Evolutionary conservation across 2,329 filamentous ascomycete species (phyloP), one percentile per base, ranked within the genome.

Genomic region (Colletotrichum sansevieriae): DNA sequence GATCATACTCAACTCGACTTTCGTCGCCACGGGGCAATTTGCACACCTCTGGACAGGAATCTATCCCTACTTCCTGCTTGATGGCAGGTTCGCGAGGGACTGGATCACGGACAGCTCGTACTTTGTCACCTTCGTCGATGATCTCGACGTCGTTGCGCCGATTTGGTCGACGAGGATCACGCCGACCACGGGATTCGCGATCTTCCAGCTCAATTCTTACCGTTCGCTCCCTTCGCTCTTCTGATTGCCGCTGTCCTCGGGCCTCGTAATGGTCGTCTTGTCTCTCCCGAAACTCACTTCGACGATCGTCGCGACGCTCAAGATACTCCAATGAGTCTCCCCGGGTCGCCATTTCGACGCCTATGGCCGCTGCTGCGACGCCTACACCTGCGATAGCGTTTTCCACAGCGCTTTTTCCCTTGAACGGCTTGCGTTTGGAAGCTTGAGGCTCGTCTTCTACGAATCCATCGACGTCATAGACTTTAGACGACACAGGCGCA

Each of bases 401-500:
- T 72, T 81, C 79, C n/a, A 79, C 79, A 61, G 84, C 76, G 29
- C 76, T 78, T 70, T 77, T 81, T 10, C 79, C 78, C 43, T 81
- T 77, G n/a, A 81, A 77, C 37, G 75, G 73, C 41, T 74, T 75
- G 43, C 74, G 76, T 60, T 76, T 78, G 11, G 76, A 73, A 15
- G 74, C 78, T 37, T 75, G 78, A 41, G 74, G 76, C 35, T 80
- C 81, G 58, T 78, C 74, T 22, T 77, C 82, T 33, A 80, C 79
- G 33, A 79, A 71, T 52, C 77, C 80, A 44, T 81, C 79, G 39
- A 85, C 81, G 55, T 89, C 85, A 73, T 93, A 92, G 1, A 95
- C 85, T 18, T 87, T 87, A 70, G 87, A 87, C 43, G 90, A 90
- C 3, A 97, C 89, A 0, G 92, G 93, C 2, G 87, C 84, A 67